A percentile compares a stretch with the other conserved stretches of the same genome.
Conservation (phyloP, 108 stramenopile genomes). For the Chaetoceros tenuissimus region DNA sequence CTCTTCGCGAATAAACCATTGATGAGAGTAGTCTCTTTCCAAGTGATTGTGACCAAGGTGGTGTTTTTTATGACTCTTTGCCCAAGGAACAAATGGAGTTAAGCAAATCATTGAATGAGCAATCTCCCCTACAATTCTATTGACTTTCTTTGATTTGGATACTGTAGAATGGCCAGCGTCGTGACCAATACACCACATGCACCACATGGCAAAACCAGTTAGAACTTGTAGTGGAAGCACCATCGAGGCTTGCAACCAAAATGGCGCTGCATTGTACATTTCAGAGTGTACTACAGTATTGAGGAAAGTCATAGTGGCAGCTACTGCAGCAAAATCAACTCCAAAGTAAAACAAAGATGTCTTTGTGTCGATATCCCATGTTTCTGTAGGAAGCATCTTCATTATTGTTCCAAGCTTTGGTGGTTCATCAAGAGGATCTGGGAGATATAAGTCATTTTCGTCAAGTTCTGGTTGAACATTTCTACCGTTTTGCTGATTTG, state of each 20-base stretch:
- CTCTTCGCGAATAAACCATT: slow-evolving; percentile 67
- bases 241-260: slow-evolving; percentile 17
- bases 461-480: slow-evolving; percentile 69
- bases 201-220: slow-evolving; percentile 68
- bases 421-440: no score
- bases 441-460: slow-evolving; percentile 73
- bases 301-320: slow-evolving; percentile 38
- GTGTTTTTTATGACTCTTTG: slow-evolving; percentile 36
- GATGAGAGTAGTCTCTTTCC: slow-evolving; percentile 55
- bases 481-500: no score
- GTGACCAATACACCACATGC: slow-evolving; percentile 76
- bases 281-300: slow-evolving; percentile 44
- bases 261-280: slow-evolving; percentile 33
- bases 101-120: slow-evolving; percentile 51
- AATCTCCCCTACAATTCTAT: slow-evolving; percentile 57
- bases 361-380: slow-evolving; percentile 39
- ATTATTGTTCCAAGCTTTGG: slow-evolving; percentile 35
- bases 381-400: slow-evolving; percentile 51
- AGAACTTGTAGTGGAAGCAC: slow-evolving; percentile 51
- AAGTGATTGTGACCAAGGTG: slow-evolving; percentile 62
- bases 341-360: slow-evolving; percentile 47
- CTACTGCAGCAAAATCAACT: slow-evolving; percentile 37
- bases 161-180: slow-evolving; percentile 64
- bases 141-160: slow-evolving; percentile 33
- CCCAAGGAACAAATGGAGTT: slow-evolving; percentile 66